Evolutionary conservation across 805 yeast genomes (phyloP), one percentile per base, ranked within the genome.

Genomic region (Wickerhamomyces bovis): DNA sequence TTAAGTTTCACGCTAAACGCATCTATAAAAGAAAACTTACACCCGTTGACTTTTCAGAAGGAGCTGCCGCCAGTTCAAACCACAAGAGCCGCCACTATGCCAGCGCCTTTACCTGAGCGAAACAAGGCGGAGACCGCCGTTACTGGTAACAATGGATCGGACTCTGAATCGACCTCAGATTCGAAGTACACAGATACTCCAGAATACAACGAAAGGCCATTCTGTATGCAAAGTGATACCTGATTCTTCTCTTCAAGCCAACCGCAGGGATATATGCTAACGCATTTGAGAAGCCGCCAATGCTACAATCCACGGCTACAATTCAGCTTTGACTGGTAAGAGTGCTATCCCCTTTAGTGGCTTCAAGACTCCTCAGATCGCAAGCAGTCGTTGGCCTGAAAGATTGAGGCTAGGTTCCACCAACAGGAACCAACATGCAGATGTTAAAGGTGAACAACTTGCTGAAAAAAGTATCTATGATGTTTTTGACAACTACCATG

Each of bases 361-460:
- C 39, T 89, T 89, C 92, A 96, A 89, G 68, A 86, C 89, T 55
- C 95, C 96, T 43, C 88, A 87, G 61, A 78, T 88, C 62, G 86
- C 95, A 1, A 87, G 86, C 65, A 89, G 88, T 7, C 84, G 76
- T 40, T 72, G 78, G 76, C 67, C 66, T 44, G 73, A 73, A 26
- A 46, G 54, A 44, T 52, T 68, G 40, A 69, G 64, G 39, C 53
- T 56, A 22, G 44, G 64, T 30, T 68, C 72, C 12, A 65, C 57
- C 23, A 61, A 28, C 56, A 55, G 36, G 21, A 54, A 57, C 20
- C 56, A 55, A 3, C 19, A 55, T 22, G 58, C 54, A 11, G 50
- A 49, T 1, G 20, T 50, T 12, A 65, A 67, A 18, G 72, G 70
- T 7, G 71, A 68, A 23, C 54, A 59, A 2, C 62, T 72, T 46